Base-by-base conservation (phyloP, 352 stramenopile species). In the Phytophthora uliginosa region DNA sequence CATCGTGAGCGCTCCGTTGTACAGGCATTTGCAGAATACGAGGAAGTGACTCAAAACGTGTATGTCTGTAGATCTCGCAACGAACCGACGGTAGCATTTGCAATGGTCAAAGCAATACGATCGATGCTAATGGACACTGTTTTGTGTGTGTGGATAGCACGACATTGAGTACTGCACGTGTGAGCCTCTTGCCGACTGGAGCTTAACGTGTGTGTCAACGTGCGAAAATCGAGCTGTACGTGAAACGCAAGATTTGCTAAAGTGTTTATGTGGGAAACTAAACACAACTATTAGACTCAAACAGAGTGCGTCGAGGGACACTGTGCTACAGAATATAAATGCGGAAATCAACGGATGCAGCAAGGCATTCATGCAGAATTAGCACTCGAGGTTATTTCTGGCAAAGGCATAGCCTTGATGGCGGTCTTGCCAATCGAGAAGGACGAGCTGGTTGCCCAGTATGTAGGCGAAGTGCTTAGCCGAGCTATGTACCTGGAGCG, bases 171-270 rank as follows among this genome's bases (percentile, higher is more conserved):
- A 45, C 52, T 59, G 52, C 52, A 40, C 26, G 28, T 59, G 52
- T 45, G 31, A 45, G 17, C 52, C 52, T 59, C 31, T 22, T 17
- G 52, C 52, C 12, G 36, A 51, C 38, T 63, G 38, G 56, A 40
- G 20, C 10, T 26, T 52, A 63, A 53, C 36, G 15, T 63, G 56
- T 34, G 33, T 45, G 8, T 13, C n/a, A 34, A 20, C 5, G 18
- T 61, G 55, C 28, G 55, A 61, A 47, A 61, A 63, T 63, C 36
- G 24, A 53, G 56, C 56, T 36, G 56, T 63, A 40, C 10, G 38
- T 63, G 17, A 53, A 36, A 45, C 28, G 4, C 7, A 26, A 28
- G 36, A 36, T 18, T 33, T 61, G n/a, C 10, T 40, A 24, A 9
- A 20, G 4, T 63, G 2, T 10, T n/a, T 26, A 31, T 33, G 2